Base-by-base conservation (phyloP, 1,139 yeast species). In the Suhomyces choctaworum region DNA sequence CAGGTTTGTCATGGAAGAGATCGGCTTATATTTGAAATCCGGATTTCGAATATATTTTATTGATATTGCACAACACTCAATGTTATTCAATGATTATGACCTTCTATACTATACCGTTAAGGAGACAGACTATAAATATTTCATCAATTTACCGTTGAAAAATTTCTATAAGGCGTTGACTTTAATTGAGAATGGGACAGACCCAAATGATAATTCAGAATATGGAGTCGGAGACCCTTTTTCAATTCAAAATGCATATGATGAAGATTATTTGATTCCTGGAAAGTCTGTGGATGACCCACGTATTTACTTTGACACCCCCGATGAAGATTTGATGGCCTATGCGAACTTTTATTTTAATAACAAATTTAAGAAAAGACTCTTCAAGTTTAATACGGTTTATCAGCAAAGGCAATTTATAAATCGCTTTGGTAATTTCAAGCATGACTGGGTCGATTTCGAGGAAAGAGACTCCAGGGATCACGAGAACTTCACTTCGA, bases 21-120 rank as follows among this genome's bases (percentile, higher is more conserved):
- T 73, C 4, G 86, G 84, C 0, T 56, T 73, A 16, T 69, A 71
- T 43, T 52, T 76, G 25, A 80, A 80, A 48, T 65, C 76, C 1
- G 82, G 82, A 1, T 71, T 81, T 39, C 54, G 78, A 20, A 71
- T 82, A 4, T 78, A 73, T 40, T 81, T 73, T 49, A 64, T 81
- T 31, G 86, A 80, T 45, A 64, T 81, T 12, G 56, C 71, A 11
- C 72, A 62, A 41, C 75, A 73, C 3, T 64, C 73, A 4, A 41
- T 64, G 31, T 52, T 71, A 20, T 68, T 66, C 50, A 70, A 70
- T 44, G 73, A 71, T 27, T 70, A 56, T 42, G 75, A 70, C 37
- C 47, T 70, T 16, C 52, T 70, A 14, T 71, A 60, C 44, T 71
- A 70, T 39, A 55, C 72, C 7, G 60, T 70, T 4, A 58, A 64